phyloP scores from a whole-genome alignment of 176 grass and related monocot species.

The Cocos nucifera region DNA sequence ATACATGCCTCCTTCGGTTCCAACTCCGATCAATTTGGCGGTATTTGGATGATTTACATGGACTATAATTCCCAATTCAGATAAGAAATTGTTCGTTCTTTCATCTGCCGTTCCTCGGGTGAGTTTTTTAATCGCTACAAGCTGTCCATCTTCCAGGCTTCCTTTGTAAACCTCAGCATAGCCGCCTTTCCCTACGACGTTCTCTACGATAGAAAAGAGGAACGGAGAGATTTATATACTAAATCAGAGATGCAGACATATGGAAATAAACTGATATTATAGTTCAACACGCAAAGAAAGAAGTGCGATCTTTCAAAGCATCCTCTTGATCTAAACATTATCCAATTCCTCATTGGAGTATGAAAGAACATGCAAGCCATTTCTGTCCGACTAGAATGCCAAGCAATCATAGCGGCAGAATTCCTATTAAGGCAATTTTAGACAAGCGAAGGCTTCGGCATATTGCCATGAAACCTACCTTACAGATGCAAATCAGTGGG shows the following conservation, averaged over 20 bases:
- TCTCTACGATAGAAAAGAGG: slow-evolving; percentile 25
- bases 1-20: slow-evolving; percentile 69
- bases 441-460: no score
- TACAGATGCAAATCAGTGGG: no score
- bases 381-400: no score
- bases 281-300: no score
- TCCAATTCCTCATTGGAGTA: no score
- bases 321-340: no score
- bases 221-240: not conserved
- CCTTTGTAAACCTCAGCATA: slow-evolving; percentile 67
- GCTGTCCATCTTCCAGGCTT: slow-evolving; percentile 36
- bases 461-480: no score
- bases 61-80: slow-evolving; percentile 53
- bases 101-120: slow-evolving; percentile 17
- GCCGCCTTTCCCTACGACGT: slow-evolving; percentile 55
- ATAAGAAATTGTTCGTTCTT: slow-evolving; percentile 47
- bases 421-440: no score
- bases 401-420: no score
- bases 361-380: no score
- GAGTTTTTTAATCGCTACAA: slow-evolving; percentile 64
- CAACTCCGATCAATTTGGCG: slow-evolving; percentile 47
- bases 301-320: no score
- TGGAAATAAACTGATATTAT: not conserved
- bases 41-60: slow-evolving; percentile 74
- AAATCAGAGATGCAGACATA: not conserved